These are phyloP conservation scores for Sclerotinia minor DNA, from an alignment of 2,329 filamentous ascomycete genomes.

Conservation along the genomic window DNA sequence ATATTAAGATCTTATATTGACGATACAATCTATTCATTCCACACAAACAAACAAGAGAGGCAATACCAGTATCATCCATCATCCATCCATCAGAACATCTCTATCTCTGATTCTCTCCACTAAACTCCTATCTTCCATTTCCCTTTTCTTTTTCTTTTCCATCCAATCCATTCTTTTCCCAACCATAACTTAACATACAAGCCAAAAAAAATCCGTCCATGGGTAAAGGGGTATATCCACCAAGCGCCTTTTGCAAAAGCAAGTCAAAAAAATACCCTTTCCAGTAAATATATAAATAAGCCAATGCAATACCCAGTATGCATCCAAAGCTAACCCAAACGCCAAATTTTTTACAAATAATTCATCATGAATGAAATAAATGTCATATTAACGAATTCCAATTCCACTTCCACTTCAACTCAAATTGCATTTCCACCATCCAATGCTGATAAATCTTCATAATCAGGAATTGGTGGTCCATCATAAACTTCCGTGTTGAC, in stretches of 20 bases:
- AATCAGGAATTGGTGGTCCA: conserved; percentile 38
- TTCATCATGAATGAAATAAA: not conserved
- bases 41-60: not conserved
- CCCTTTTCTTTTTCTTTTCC: too few species aligned
- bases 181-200: too few species aligned
- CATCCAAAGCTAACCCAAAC: not conserved
- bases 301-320: not conserved
- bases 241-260: not conserved
- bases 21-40: not conserved
- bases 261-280: not conserved
- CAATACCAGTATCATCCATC: not conserved
- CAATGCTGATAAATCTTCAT: conserved; percentile 37
- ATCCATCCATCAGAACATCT: too few species aligned
- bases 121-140: not conserved
- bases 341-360: not conserved
- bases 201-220: conserved; percentile 1
- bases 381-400: not conserved
- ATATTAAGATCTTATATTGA: too few species aligned
- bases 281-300: not conserved
- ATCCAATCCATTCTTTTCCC: too few species aligned
- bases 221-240: conserved; percentile 13
- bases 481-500: conserved; percentile 31
- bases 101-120: not conserved
- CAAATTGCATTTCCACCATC: conserved; percentile 21
- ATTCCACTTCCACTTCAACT: too few species aligned